These are phyloP conservation scores for Pseudocercospora pini-densiflorae DNA, from an alignment of 2,329 filamentous ascomycete genomes.

Conservation along the genomic window DNA sequence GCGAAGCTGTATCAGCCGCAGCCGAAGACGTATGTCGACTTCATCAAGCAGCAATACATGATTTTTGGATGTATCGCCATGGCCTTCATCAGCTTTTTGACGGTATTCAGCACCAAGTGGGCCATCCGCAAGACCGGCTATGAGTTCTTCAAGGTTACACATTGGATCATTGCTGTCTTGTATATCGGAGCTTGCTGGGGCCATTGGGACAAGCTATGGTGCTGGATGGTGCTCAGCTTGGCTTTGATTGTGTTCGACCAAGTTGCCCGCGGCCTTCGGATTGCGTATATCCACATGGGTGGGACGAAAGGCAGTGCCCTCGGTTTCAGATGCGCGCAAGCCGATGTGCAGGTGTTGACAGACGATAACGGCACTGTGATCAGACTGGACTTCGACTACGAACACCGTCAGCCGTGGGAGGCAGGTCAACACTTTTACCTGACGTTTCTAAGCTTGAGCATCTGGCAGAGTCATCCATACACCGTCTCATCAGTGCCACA, in stretches of 20 bases:
- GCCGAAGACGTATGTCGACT: constrained; percentile 60
- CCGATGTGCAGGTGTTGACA: constrained; percentile 58
- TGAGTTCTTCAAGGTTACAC: constrained; percentile 71
- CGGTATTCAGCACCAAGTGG: constrained; percentile 62
- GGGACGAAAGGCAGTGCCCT: constrained; percentile 39
- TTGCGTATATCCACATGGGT: constrained; percentile 59
- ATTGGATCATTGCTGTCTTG: constrained; percentile 73
- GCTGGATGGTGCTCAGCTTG: constrained; percentile 70
- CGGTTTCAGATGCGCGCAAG: constrained; percentile 61
- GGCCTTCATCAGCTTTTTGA: constrained; percentile 64
- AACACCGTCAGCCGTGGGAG: constrained; percentile 62
- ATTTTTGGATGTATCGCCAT: constrained; percentile 75
- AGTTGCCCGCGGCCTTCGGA: constrained; percentile 61
- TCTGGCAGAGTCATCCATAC: constrained; percentile 76
- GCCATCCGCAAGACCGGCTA: constrained; percentile 72
- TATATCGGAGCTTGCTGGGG: constrained; percentile 78
- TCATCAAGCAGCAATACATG: constrained; percentile 69
- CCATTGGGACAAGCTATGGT: constrained; percentile 71
- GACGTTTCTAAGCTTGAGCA: constrained; percentile 65
- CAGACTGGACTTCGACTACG: constrained; percentile 67
- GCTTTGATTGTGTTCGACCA: constrained; percentile 70
- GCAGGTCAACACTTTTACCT: constrained; percentile 75
- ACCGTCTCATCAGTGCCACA: constrained; percentile 63
- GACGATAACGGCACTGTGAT: constrained; percentile 67
- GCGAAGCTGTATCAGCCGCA: constrained; percentile 72